These are phyloP conservation scores for Scleroderma citrinum DNA, from an alignment of 768 basidiomycete genomes.

Conservation along the genomic window DNA sequence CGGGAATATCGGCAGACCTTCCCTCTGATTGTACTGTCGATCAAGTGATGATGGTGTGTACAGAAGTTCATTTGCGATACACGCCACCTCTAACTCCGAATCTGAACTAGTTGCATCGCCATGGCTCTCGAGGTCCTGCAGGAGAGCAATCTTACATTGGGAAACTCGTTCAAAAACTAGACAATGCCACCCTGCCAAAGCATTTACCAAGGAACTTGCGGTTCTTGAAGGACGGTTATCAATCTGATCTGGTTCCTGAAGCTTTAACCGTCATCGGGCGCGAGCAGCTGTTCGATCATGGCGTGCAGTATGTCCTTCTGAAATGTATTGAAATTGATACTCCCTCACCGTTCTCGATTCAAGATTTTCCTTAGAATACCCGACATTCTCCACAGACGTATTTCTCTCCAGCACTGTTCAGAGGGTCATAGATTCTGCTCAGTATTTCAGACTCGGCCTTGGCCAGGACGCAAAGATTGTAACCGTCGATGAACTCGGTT, in stretches of 20 bases:
- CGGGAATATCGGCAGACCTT: slow-evolving; percentile 24
- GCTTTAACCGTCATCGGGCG: slow-evolving; percentile 35
- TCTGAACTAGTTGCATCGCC: slow-evolving; percentile 32
- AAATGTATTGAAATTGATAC: neutral
- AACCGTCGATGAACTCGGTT: slow-evolving; percentile 28
- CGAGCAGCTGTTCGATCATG: slow-evolving; percentile 35
- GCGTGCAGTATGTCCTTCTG: slow-evolving; percentile 27
- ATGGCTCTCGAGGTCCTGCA: slow-evolving; percentile 36
- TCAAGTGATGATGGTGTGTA: slow-evolving; percentile 33
- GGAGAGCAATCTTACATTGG: slow-evolving; percentile 27
- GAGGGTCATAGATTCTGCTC: slow-evolving; percentile 34
- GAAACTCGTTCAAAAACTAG: slow-evolving; percentile 30
- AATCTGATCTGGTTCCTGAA: slow-evolving; percentile 29
- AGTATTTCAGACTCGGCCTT: slow-evolving; percentile 36
- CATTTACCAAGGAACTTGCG: slow-evolving; percentile 27
- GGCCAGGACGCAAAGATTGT: slow-evolving; percentile 28
- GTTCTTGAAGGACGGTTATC: slow-evolving; percentile 35
- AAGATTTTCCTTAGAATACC: slow-evolving; percentile 19
- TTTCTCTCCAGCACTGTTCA: slow-evolving; percentile 11
- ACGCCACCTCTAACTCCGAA: too few relatives aligned
- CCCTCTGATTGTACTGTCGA: slow-evolving; percentile 35
- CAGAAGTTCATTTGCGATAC: neutral
- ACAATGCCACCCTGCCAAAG: slow-evolving; percentile 17
- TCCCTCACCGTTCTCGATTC: neutral
- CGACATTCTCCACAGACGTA: slow-evolving; percentile 12